These are phyloP conservation scores for Phialophora chinensis DNA, from an alignment of 2,329 filamentous ascomycete species.

Conservation along the genomic window DNA sequence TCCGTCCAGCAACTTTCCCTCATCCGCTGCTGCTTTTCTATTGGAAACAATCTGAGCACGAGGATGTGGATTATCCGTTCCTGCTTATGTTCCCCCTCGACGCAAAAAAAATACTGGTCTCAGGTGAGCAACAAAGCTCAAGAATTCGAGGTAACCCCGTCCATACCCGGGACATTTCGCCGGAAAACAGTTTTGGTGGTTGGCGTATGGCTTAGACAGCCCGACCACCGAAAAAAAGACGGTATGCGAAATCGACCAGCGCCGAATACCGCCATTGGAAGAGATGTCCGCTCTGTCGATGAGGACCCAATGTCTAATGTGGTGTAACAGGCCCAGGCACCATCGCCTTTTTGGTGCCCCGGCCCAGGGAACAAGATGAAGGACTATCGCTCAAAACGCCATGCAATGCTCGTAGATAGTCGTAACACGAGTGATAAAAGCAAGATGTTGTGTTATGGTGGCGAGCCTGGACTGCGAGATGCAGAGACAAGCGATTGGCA, in stretches of 20 bases:
- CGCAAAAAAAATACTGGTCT: conserved; percentile 8
- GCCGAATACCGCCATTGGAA: conserved; percentile 34
- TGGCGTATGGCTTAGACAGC: conserved; percentile 5
- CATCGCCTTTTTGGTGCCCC: conserved; percentile 30
- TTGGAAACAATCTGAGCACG: conserved; percentile 25
- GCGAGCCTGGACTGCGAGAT: conserved; percentile 14
- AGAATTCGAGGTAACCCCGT: conserved; percentile 20
- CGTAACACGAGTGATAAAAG: conserved; percentile 35
- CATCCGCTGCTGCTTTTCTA: conserved; percentile 23
- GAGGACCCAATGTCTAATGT: conserved; percentile 37
- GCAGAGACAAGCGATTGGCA: conserved; percentile 19
- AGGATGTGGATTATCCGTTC: conserved; percentile 1
- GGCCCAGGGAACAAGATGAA: conserved; percentile 28
- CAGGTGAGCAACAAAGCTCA: conserved; percentile 23
- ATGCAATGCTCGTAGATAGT: conserved; percentile 41
- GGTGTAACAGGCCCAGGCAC: conserved; percentile 31
- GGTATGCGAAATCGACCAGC: conserved; percentile 39
- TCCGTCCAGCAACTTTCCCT: neutral
- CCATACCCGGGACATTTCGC: conserved; percentile 12
- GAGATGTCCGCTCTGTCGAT: conserved; percentile 32
- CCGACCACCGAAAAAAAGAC: conserved; percentile 25
- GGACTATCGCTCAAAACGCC: conserved; percentile 38
- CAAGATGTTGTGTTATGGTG: conserved; percentile 26
- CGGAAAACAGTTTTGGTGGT: conserved; percentile 8
- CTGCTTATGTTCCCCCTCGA: conserved; percentile 7